Base-by-base conservation (phyloP, 2,329 filamentous ascomycete species). In the Geosmithia putterillii region DNA sequence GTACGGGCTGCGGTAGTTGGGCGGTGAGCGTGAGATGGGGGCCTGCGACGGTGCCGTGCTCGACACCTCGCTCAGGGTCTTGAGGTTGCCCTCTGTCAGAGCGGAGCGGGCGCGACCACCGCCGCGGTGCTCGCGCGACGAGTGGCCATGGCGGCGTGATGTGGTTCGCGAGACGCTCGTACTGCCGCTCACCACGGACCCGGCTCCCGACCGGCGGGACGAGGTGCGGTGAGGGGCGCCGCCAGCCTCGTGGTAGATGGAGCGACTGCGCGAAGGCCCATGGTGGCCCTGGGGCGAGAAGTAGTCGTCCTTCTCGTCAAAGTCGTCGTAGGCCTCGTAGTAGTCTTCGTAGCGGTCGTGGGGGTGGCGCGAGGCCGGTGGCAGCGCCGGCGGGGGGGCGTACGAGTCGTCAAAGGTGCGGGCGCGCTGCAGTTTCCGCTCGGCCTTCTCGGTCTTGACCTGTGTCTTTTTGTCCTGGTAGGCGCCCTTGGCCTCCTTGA, bases 391-490 rank as follows among this genome's bases (percentile, higher is more conserved):
- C 46, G 50, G 46, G 43, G 48, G 41, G 44, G 43, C 53, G 39
- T 44, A 49, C 10, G 52, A 57, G 45, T 74, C n/a, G n/a, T n/a
- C 66, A 48, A 69, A 73, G 3, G 71, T 81, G 49, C 81, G 74
- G 44, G 81, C 71, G 54, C 81, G 79, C 54, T 79, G 75, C 38
- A 70, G 52, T n/a, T n/a, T n/a, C n/a, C n/a, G n/a, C n/a, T 59
- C 21, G 18, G 43, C 57, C 14, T 66, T 66, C 51, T 86, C 78
- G 18, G 81, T 78, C 58, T 79, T 80, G 53, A 95, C 74, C 52
- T 88, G 79, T 7, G 86, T 83, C 61, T 94, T 95, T 57, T 86
- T 86, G 56, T 94, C 86, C 45, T 81, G 75, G 64, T 96, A 96
- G 46, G 86, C 85, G 43, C 81, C 79, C 58, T 86, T 87, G 49